Percentiles rank a stretch among this genome's conserved stretches.
Evolutionary conservation across 2,329 filamentous ascomycete genomes (phyloP).

Genomic region (Colletotrichum destructivum): DNA sequence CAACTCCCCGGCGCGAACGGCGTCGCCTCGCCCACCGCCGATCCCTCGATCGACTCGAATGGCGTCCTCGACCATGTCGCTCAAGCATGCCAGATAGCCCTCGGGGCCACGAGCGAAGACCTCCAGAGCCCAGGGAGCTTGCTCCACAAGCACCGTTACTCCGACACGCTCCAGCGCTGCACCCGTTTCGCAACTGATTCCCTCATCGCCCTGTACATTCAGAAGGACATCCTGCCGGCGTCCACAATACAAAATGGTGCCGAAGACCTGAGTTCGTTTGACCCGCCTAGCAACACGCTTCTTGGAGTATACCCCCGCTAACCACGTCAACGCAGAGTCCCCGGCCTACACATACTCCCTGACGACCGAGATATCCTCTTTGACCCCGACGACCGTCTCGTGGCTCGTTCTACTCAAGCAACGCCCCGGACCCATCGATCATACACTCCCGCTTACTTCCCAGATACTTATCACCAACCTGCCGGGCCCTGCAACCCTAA

Average conservation of each 20-base stretch:
- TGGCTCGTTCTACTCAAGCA: conserved; percentile 90
- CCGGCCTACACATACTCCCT: conserved; percentile 82
- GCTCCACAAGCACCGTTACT: conserved; percentile 79
- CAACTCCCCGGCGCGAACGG: conserved; percentile 64
- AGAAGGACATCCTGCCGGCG: conserved; percentile 80
- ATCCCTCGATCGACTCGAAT: conserved; percentile 75
- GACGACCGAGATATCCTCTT: conserved; percentile 81
- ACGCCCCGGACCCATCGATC: conserved; percentile 88
- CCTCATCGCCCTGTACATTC: conserved; percentile 90
- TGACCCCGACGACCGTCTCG: conserved; percentile 83
- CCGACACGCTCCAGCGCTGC: conserved; percentile 89
- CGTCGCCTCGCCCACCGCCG: conserved; percentile 58
- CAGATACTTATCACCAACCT: conserved; percentile 96
- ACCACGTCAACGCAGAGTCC: conserved; percentile 54
- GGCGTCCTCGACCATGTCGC: conserved; percentile 80
- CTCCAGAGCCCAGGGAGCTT: conserved; percentile 87
- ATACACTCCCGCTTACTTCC: conserved; percentile 83
- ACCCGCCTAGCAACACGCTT: conserved; percentile 1
- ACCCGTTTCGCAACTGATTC: conserved; percentile 90
- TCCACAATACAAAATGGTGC: conserved; percentile 66
- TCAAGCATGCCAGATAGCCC: conserved; percentile 79
- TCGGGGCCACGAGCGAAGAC: conserved; percentile 83
- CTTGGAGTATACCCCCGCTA: conserved; percentile 43
- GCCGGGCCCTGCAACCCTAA: conserved; percentile 82
- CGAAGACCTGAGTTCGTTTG: conserved; percentile 46